These are phyloP conservation scores for Thalassiosira mediterranea DNA, from an alignment of 352 stramenopile species.

Conservation along the genomic window DNA sequence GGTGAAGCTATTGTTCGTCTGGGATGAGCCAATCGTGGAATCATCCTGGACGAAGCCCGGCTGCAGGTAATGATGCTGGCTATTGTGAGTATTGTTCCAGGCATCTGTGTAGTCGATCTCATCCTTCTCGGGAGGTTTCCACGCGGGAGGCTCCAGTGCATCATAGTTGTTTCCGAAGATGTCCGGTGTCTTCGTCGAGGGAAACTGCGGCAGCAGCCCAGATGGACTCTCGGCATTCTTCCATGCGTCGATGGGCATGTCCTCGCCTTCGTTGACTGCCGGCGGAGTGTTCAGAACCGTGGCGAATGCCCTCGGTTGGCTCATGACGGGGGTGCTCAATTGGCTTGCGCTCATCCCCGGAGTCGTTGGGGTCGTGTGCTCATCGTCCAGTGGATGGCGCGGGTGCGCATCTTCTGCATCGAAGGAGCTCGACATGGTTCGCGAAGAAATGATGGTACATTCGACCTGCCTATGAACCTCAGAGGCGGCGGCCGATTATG, in stretches of 20 bases:
- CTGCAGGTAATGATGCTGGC: constrained; percentile 45
- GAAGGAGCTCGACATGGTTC: constrained; percentile 6
- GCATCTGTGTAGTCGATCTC: constrained; percentile 50
- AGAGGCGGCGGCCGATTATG: no score
- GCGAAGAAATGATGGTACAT: no score
- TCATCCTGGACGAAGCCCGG: constrained; percentile 27
- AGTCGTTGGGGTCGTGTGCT: constrained; percentile 10
- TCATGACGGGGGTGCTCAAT: constrained; percentile 41
- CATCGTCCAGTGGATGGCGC: background rate
- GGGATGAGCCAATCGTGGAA: constrained; percentile 46
- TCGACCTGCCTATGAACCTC: no score
- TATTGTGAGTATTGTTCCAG: constrained; percentile 43
- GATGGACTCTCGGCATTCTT: background rate
- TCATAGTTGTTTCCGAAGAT: constrained; percentile 21
- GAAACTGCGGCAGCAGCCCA: constrained; percentile 1
- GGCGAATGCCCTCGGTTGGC: constrained; percentile 10
- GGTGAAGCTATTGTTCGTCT: constrained; percentile 43
- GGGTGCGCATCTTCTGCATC: constrained; percentile 9
- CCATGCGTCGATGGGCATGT: background rate
- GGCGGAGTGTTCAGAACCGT: constrained; percentile 34
- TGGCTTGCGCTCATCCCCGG: constrained; percentile 21
- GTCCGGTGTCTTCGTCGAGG: background rate
- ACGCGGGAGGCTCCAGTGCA: constrained; percentile 44
- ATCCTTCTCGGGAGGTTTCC: constrained; percentile 42
- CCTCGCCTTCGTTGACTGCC: constrained; percentile 3